These are phyloP conservation scores for Plasmodium vivax DNA, from an alignment of 169 alveolate genomes.

Conservation along the genomic window DNA sequence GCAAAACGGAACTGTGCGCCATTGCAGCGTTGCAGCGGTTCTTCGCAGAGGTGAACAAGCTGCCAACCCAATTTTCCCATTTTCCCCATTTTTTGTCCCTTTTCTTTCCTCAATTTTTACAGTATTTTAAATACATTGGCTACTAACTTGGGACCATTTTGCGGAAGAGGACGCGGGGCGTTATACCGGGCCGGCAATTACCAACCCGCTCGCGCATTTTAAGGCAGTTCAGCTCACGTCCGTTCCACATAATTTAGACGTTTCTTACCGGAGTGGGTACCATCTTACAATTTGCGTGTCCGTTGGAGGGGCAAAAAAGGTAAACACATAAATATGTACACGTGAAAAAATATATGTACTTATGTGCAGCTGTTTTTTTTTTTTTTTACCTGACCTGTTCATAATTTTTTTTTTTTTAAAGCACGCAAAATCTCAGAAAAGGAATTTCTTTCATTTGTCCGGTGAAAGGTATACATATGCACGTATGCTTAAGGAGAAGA, in stretches of 20 bases:
- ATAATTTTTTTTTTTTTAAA: constrained; percentile 7
- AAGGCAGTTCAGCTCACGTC: neutral
- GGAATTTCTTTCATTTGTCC: neutral
- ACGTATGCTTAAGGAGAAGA: neutral
- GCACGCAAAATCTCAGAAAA: neutral
- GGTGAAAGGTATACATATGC: neutral
- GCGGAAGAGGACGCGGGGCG: neutral
- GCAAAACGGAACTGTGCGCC: neutral
- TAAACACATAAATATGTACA: neutral
- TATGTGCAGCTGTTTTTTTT: neutral
- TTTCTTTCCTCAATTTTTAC: constrained; percentile 3
- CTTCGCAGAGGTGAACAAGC: neutral
- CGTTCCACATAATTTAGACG: neutral
- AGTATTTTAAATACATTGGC: constrained; percentile 69
- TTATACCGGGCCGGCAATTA: neutral
- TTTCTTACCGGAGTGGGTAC: neutral
- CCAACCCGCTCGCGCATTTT: neutral
- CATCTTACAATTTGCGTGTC: neutral
- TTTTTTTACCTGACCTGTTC: constrained; percentile 11
- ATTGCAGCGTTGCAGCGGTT: neutral
- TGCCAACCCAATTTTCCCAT: neutral
- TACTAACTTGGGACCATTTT: neutral
- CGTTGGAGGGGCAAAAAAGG: neutral
- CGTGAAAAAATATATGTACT: neutral
- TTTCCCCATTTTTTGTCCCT: neutral